Base-by-base conservation (phyloP, 331 rosid species). In the Rhamnella rubrinervis region DNA sequence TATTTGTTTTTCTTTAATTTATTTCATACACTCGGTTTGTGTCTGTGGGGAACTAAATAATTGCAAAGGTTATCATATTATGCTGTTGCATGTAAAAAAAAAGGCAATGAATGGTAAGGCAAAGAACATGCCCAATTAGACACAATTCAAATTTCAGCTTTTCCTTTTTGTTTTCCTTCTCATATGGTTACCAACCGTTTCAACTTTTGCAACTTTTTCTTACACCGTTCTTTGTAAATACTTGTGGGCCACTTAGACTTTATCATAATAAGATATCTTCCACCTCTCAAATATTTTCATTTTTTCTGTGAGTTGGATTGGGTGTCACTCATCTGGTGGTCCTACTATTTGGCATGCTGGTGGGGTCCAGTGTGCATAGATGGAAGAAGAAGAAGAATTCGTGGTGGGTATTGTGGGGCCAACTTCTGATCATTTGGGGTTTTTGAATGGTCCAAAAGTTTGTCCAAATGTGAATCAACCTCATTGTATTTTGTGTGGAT, bases 101-200 rank as follows among this genome's bases (percentile, higher is more conserved):
- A 72, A 87, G 80, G 75, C 46, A 59, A 64, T 13, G 23, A 49
- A 37, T 19, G 52, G 47, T 21, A 41, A 74, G 64, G 75, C 77
- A 83, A 80, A 17, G 71, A 44, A 83, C 84, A 75, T 87, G 84
- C 80, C 76, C 81, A 65, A 59, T 58, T 75, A 68, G 77, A 85
- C 85, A 84, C 77, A 88, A 84, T 93, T 93, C 96, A 93, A 91
- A 93, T 89, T 93, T 93, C 92, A 81, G 90, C 95, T 93, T 93
- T 91, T 84, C 40, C 88, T 89, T 87, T 86, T 82, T 69, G 71
- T 76, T 78, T 70, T 71, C 65, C 38, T 7, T 25, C 59, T 80
- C 71, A 61, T 78, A 67, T 78, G 72, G 81, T 77, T 75, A 77
- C 89, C 88, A 84, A 82, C 88, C 87, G 80, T 77, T 80, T 68